Base-by-base conservation (phyloP, 1,139 yeast genomes). In the Debaryomyces subglobosus region DNA sequence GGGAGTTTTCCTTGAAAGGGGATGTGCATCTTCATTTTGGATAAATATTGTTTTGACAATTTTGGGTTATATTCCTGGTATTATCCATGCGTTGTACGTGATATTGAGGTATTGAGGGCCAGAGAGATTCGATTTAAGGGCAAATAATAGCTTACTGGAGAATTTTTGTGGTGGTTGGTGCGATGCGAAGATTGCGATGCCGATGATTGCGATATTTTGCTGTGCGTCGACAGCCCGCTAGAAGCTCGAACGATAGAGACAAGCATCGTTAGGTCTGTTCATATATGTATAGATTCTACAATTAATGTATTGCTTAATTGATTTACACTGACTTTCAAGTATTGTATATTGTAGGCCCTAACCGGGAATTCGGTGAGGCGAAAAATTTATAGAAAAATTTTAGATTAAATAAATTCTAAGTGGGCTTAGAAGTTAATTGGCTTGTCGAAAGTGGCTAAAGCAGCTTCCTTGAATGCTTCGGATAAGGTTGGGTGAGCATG, bases 381-480 rank as follows among this genome's bases (percentile, higher is more conserved):
- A 20, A 35, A 39, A 30, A 32, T 29, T 40, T 40, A 30, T 40
- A 30, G 20, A 30, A 27, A 40, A 27, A 12, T 30, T 30, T 40
- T 21, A 30, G 30, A 13, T 12, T 6, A 27, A 39, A 25, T 12
- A 42, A 34, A 10, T 12, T n/a, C 35, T 15, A 15, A n/a, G n/a
- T 10, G 16, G 39, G 27, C 24, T 67, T 83, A 89, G 63, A 85
- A 85, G 81, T 90, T 89, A 69, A 90, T 84, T 65, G 96, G 86
- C 79, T 91, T 90, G 70, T 82, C 96, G 67, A 85, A 92, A 46
- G 97, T 88, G 52, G 96, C 87, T 79, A 90, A 79, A 59, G 96
- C 96, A 61, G 97, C 99, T 78, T 95, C 99, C 79, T 92, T 94
- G 82, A 94, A 89, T 23, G 98, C 98, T 79, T 95, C 99, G 39